These are phyloP conservation scores for Mycosphaerella arachidis DNA, from an alignment of 2,329 filamentous ascomycete genomes.

Conservation along the genomic window DNA sequence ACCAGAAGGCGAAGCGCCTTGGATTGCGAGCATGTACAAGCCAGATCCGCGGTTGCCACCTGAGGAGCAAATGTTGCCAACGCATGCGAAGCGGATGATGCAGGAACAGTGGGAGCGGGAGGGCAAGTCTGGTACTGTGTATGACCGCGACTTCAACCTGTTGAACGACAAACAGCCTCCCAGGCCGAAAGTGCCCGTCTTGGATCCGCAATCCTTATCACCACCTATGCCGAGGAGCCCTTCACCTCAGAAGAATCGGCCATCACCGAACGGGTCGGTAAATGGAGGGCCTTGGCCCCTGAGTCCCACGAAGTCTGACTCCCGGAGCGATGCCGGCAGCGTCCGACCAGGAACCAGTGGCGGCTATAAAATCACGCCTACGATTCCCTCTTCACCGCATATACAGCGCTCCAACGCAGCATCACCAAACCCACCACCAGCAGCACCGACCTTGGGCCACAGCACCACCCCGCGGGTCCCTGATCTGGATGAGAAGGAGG, in stretches of 20 bases:
- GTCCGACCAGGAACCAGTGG: slow-evolving; percentile 40
- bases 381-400: slow-evolving; percentile 30
- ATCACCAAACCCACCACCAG: slow-evolving; percentile 19
- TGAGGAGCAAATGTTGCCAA: slow-evolving; percentile 92
- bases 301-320: slow-evolving; percentile 24
- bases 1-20: slow-evolving; percentile 91
- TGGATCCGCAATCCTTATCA: slow-evolving; percentile 5
- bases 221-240: slow-evolving; percentile 4
- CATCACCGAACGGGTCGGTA: slow-evolving; percentile 15
- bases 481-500: slow-evolving; percentile 51
- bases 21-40: slow-evolving; percentile 92
- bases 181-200: slow-evolving; percentile 36
- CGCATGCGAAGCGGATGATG: slow-evolving; percentile 82
- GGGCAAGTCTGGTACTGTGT: slow-evolving; percentile 77
- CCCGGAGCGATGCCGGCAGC: slow-evolving; percentile 24
- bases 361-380: slow-evolving; percentile 46
- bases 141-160: slow-evolving; percentile 82
- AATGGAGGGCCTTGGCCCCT: slow-evolving; percentile 25
- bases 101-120: slow-evolving; percentile 95
- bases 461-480: slow-evolving; percentile 49
- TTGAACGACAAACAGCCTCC: slow-evolving; percentile 61
- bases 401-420: slow-evolving; percentile 17
- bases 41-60: slow-evolving; percentile 90
- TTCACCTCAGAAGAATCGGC: slow-evolving; percentile 8
- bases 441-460: slow-evolving; percentile 24